phyloP scores from a whole-genome alignment of 805 yeast species.

The Saccharomycodes ludwigii region DNA sequence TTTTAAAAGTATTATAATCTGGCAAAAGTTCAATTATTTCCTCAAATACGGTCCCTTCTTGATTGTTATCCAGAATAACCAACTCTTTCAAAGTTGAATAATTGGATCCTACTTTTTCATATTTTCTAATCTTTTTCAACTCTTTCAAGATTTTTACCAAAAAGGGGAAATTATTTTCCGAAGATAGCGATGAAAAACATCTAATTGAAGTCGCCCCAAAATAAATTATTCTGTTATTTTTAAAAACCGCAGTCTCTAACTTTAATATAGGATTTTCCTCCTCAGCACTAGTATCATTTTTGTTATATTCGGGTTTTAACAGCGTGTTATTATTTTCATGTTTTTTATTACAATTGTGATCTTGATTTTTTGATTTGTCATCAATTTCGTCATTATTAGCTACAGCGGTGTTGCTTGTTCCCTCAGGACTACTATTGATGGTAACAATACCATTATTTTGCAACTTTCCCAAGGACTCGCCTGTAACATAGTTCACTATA shows the following conservation, averaged over 20 bases:
- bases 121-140: constrained; percentile 15
- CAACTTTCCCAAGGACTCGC: not conserved
- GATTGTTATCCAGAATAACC: constrained; percentile 6
- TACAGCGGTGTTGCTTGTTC: not conserved
- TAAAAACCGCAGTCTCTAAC: constrained; percentile 7
- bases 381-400: constrained; percentile 1
- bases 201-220: constrained; percentile 22
- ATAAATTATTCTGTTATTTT: constrained; percentile 13
- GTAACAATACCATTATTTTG: too few relatives aligned
- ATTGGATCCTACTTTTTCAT: constrained; percentile 12
- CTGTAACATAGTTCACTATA: not conserved
- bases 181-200: constrained; percentile 8
- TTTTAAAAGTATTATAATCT: constrained; percentile 9
- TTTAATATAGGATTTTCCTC: constrained; percentile 9
- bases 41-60: constrained; percentile 2
- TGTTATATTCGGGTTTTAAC: too few relatives aligned
- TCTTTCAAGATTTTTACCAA: constrained; percentile 16
- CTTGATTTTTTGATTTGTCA: not conserved
- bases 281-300: too few relatives aligned
- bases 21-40: constrained; percentile 13
- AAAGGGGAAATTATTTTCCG: constrained; percentile 10
- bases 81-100: constrained; percentile 12
- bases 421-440: not conserved
- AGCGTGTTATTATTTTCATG: not conserved
- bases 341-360: not conserved